Evolutionary conservation across 352 stramenopile genomes (phyloP).

Genomic region (Phytophthora quininea): DNA sequence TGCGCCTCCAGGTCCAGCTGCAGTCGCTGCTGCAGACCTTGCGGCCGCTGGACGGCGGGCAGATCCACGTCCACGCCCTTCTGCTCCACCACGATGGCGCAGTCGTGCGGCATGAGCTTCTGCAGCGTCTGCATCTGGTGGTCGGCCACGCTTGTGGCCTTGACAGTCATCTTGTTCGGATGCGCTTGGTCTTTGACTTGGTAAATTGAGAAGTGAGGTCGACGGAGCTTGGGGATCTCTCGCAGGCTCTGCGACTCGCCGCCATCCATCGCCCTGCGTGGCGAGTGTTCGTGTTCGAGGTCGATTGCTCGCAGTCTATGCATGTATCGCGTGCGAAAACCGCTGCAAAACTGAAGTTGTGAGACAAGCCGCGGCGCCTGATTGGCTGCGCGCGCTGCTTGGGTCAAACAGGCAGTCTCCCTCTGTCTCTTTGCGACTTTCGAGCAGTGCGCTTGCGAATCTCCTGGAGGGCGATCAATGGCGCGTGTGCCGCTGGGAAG

Average conservation of each 20-base stretch:
- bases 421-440: constrained; percentile 11
- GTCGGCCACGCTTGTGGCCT: constrained; percentile 13
- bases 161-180: constrained; percentile 11
- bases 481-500: neutral
- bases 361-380: constrained; percentile 22
- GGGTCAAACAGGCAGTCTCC: neutral
- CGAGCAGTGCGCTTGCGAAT: constrained; percentile 6
- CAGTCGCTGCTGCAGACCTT: constrained; percentile 30
- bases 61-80: constrained; percentile 20
- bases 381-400: constrained; percentile 26
- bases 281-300: neutral
- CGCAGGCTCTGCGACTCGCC: neutral
- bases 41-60: constrained; percentile 17
- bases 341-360: constrained; percentile 35
- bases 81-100: constrained; percentile 27
- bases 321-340: neutral
- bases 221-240: neutral
- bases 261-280: neutral
- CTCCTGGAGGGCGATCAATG: constrained; percentile 15
- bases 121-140: constrained; percentile 34
- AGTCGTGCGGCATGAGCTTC: constrained; percentile 42
- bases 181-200: constrained; percentile 1
- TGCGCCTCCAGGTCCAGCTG: constrained; percentile 43
- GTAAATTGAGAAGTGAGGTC: constrained; percentile 24
- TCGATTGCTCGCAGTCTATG: constrained; percentile 6